These are phyloP conservation scores for Fraxinus americana DNA, from an alignment of 257 asterid genomes.

Conservation along the genomic window DNA sequence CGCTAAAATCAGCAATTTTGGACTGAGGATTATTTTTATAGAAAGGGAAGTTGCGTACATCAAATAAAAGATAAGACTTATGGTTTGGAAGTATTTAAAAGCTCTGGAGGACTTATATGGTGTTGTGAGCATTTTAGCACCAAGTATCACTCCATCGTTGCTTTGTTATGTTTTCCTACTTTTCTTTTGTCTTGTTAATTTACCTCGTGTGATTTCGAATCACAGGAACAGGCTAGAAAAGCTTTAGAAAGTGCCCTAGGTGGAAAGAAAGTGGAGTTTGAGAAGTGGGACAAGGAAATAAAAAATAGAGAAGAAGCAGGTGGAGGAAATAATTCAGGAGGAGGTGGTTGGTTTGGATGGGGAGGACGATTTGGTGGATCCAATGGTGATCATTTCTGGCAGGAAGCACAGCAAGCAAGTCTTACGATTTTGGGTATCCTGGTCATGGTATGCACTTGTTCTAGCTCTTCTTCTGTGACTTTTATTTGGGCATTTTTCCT, in stretches of 20 bases:
- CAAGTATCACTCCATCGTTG: neutral
- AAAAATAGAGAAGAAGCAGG: constrained; percentile 81
- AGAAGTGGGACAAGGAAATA: constrained; percentile 89
- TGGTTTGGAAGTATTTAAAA: neutral
- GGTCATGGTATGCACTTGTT: constrained; percentile 49
- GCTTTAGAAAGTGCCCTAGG: constrained; percentile 94
- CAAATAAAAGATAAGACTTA: neutral
- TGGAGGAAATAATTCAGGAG: constrained; percentile 76
- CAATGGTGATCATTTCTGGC: constrained; percentile 84
- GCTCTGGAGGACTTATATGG: neutral
- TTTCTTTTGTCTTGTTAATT: constrained; percentile 14
- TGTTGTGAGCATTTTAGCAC: neutral
- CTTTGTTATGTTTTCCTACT: neutral
- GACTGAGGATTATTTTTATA: neutral
- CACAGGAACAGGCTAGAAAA: constrained; percentile 87
- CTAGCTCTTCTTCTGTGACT: neutral
- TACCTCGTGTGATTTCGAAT: constrained; percentile 20
- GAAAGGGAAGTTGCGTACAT: neutral
- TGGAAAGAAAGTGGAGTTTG: constrained; percentile 77
- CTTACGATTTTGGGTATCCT: constrained; percentile 75
- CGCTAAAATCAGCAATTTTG: neutral
- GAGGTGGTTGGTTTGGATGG: constrained; percentile 87
- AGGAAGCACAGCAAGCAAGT: constrained; percentile 84
- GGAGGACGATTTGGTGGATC: constrained; percentile 75
- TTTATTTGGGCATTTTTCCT: neutral